Evolutionary conservation across 2,329 filamentous ascomycete species (phyloP), one percentile per base, ranked within the genome.

Genomic region (Kalaharituber pfeilii): DNA sequence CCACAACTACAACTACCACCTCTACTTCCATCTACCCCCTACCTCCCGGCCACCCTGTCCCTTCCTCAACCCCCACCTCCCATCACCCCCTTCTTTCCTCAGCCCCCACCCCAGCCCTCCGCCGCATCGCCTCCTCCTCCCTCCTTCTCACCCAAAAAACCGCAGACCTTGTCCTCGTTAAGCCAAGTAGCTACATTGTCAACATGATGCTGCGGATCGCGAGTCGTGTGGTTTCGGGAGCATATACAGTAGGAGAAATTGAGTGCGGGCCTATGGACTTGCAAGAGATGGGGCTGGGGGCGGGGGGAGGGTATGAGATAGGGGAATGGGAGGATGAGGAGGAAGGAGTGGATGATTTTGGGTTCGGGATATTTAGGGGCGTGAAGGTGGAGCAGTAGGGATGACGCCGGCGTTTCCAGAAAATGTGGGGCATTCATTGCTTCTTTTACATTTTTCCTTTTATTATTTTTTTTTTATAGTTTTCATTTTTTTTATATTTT

Each of bases 151-250:
- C n/a, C n/a, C n/a, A n/a, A 7, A 33, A 33, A 1, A 51, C 55
- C 13, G 59, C 59, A 47, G 57, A 59, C 33, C 42, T 59, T 39
- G 54, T 59, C 9, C 53, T 59, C 18, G 44, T 60, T 18, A 60
- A 54, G 33, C 59, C 59, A 22, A 59, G 57, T 29, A 57, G 56
- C 27, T 60, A 56, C 45, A 53, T 60, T 22, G 57, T 56, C 18
- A 49, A 52, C 11, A 5, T 59, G 36, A 60, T 60, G 59, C 58
- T 52, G 15, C 57, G 55, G 24, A 59, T 60, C 20, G 57, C 59
- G n/a, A 58, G 53, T 7, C 39, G 57, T 24, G 59, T 57, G n/a
- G 59, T 60, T 24, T 53, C 58, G 2, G 58, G 55, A 5, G 55
- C n/a, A n/a, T n/a, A n/a, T n/a, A n/a, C n/a, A 55, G 5, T 51